A percentile compares a stretch with the other conserved stretches of the same genome.
phyloP scores from a whole-genome alignment of 805 yeast species.

The Ogataea ramenticola region DNA sequence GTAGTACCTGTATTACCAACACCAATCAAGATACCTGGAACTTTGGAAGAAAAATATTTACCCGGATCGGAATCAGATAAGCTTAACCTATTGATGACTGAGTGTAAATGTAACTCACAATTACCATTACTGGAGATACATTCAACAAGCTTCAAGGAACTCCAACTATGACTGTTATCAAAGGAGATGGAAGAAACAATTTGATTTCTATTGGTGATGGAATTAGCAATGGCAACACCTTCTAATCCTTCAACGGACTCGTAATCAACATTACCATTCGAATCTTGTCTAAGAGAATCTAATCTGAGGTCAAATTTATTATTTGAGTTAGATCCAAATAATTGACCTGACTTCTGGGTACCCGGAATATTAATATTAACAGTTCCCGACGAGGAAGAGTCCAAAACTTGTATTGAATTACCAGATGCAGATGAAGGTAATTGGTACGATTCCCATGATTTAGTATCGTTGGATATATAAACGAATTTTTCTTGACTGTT shows the following conservation, averaged over 20 bases:
- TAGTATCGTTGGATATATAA: constrained; percentile 27
- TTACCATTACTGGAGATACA: constrained; percentile 3
- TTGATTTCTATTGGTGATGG: constrained; percentile 20
- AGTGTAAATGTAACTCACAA: constrained; percentile 25
- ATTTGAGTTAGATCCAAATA: constrained; percentile 1
- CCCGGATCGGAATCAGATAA: constrained; percentile 15
- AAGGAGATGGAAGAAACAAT: constrained; percentile 8
- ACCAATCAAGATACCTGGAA: constrained; percentile 39
- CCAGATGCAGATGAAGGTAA: constrained; percentile 19
- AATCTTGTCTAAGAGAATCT: constrained; percentile 16
- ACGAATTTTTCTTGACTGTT: constrained; percentile 15
- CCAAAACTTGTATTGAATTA: constrained; percentile 5
- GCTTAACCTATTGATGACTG: constrained; percentile 21
- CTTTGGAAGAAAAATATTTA: constrained; percentile 29
- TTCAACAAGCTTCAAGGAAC: constrained; percentile 1
- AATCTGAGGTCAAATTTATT: constrained; percentile 4
- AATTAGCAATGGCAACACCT: constrained; percentile 35
- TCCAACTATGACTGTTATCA: constrained; percentile 13
- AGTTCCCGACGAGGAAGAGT: constrained; percentile 3
- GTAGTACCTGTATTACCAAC: constrained; percentile 31
- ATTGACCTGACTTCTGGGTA: constrained; percentile 1
- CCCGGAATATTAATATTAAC: constrained; percentile 5
- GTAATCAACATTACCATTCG: constrained; percentile 33
- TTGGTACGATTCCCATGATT: constrained; percentile 24
- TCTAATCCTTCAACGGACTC: constrained; percentile 37